These are phyloP conservation scores for Carex arenaria DNA, from an alignment of 202 grass and related monocot genomes.

Conservation along the genomic window DNA sequence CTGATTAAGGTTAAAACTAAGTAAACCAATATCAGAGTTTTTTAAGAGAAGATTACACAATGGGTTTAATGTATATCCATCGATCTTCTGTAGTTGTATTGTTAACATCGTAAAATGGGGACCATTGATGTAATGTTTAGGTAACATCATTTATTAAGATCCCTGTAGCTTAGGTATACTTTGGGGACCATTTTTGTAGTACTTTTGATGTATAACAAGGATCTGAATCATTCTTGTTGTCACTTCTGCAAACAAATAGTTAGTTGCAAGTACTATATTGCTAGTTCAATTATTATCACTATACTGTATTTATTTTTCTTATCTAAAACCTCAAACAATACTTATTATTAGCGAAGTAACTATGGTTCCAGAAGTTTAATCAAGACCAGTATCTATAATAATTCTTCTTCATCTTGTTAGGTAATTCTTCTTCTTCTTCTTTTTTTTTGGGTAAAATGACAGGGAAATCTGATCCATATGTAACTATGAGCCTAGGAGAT, in stretches of 20 bases:
- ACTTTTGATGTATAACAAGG: not conserved
- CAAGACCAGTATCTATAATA: not conserved
- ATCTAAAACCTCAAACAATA: not conserved
- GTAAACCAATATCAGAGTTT: not conserved
- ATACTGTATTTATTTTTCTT: not conserved
- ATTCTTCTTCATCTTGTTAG: not conserved
- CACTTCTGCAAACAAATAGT: not conserved
- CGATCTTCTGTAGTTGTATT: not conserved
- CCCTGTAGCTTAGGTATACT: not conserved
- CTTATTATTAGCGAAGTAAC: not conserved
- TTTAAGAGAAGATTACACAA: not conserved
- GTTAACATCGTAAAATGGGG: not conserved
- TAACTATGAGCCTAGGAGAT: conserved; percentile 79
- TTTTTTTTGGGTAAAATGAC: conserved; percentile 18
- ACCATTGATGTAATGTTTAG: not conserved
- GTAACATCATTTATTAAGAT: not conserved
- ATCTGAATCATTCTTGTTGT: not conserved
- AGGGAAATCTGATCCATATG: conserved; percentile 97
- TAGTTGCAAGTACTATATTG: not conserved
- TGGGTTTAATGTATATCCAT: not conserved
- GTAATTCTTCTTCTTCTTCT: not conserved
- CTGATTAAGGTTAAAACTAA: not conserved
- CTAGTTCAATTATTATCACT: not conserved
- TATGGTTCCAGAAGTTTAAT: not conserved
- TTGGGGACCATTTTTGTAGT: not conserved